Conservation (phyloP, 805 yeast genomes). For the Candida nemodendra region DNA sequence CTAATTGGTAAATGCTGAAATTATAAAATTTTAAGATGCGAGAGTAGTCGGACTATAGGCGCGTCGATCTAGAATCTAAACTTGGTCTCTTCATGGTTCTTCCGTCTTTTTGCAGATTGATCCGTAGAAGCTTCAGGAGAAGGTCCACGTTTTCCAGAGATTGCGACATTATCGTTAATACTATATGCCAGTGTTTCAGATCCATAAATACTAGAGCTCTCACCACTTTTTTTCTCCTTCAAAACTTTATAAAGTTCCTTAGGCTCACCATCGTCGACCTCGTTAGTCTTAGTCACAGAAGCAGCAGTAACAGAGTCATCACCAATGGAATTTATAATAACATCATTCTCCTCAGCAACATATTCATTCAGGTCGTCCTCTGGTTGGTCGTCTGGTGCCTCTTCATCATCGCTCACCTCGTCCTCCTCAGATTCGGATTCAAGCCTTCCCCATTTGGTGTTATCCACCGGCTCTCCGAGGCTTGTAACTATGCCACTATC, state of each 20-base stretch:
- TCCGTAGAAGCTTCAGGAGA: neutral
- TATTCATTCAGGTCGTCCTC: conserved; percentile 31
- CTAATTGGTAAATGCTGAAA: no score
- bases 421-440: conserved; percentile 36
- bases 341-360: conserved; percentile 26
- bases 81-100: conserved; percentile 3
- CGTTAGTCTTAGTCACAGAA: conserved; percentile 6
- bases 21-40: no score
- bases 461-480: conserved; percentile 26
- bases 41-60: no score
- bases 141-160: conserved; percentile 1
- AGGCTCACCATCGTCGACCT: conserved; percentile 21
- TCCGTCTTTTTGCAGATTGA: conserved; percentile 5
- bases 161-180: conserved; percentile 3
- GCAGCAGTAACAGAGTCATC: conserved; percentile 12
- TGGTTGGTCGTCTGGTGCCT: conserved; percentile 29
- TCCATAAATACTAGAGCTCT: conserved; percentile 31
- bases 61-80: conserved; percentile 14
- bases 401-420: conserved; percentile 32
- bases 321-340: conserved; percentile 28
- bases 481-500: conserved; percentile 13
- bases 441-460: conserved; percentile 32
- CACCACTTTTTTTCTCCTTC: conserved; percentile 24
- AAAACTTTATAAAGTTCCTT: conserved; percentile 33
- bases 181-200: conserved; percentile 27